Conservation (phyloP, 768 basidiomycete genomes). For the Xerocomellus amylosporus region DNA sequence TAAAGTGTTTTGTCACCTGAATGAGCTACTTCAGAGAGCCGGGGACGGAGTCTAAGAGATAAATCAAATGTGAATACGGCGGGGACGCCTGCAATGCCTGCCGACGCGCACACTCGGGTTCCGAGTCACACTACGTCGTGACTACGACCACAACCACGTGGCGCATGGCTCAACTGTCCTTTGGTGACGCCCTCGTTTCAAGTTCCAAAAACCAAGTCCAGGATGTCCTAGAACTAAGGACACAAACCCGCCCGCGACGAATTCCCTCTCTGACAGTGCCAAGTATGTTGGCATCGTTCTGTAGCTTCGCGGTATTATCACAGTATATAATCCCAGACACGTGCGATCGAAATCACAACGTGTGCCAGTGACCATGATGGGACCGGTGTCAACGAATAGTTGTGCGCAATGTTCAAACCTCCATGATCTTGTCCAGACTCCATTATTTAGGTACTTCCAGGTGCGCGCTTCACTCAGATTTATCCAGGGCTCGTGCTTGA, state of each 20-base stretch:
- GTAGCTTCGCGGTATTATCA: background rate
- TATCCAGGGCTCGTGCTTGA: background rate
- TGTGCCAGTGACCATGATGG: too few species aligned
- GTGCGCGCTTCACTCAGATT: constrained; percentile 36
- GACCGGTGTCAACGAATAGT: constrained; percentile 74
- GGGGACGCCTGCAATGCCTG: too few species aligned
- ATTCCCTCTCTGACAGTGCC: constrained; percentile 35
- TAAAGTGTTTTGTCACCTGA: too few species aligned
- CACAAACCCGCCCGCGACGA: constrained; percentile 50
- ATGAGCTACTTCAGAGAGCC: too few species aligned
- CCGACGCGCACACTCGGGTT: too few species aligned
- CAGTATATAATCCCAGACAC: constrained; percentile 46
- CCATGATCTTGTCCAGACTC: constrained; percentile 78
- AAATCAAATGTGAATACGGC: too few species aligned
- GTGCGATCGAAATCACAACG: constrained; percentile 84
- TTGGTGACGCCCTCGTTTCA: constrained; percentile 47
- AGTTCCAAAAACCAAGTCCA: constrained; percentile 64
- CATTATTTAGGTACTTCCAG: constrained; percentile 96
- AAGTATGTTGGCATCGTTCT: constrained; percentile 26
- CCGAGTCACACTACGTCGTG: too few species aligned
- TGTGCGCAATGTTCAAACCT: constrained; percentile 62
- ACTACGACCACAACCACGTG: too few species aligned
- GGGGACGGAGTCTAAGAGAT: too few species aligned
- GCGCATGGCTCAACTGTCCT: constrained; percentile 52
- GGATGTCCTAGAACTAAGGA: constrained; percentile 67